These are phyloP conservation scores for Cyclospora cayetanensis DNA, from an alignment of 169 alveolate genomes.

Conservation along the genomic window DNA sequence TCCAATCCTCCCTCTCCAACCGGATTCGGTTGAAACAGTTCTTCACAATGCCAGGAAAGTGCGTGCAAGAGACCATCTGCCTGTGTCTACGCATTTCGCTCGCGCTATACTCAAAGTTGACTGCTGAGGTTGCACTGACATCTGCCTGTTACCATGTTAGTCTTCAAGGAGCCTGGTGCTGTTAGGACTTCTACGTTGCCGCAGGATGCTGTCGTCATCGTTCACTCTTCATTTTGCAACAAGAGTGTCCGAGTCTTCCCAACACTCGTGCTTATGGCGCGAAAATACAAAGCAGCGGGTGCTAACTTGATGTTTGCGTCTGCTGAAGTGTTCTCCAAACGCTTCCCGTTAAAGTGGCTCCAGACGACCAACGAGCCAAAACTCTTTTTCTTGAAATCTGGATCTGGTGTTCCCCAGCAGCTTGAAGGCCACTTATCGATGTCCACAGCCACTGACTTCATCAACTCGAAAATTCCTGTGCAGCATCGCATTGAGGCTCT, in stretches of 20 bases:
- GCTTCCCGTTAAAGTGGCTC: constrained; percentile 41
- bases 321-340: constrained; percentile 27
- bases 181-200: neutral
- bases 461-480: constrained; percentile 26
- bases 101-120: too few species aligned
- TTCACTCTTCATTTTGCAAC: constrained; percentile 69
- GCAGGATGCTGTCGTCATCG: constrained; percentile 62
- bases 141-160: too few species aligned
- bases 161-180: too few species aligned
- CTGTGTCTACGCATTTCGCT: too few species aligned
- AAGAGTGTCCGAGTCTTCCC: constrained; percentile 38
- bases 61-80: too few species aligned
- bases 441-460: constrained; percentile 25
- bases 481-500: constrained; percentile 54
- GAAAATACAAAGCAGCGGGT: constrained; percentile 51
- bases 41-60: constrained; percentile 34
- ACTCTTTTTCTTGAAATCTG: constrained; percentile 25
- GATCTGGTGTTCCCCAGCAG: constrained; percentile 33
- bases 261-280: constrained; percentile 49
- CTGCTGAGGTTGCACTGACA: too few species aligned
- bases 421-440: constrained; percentile 27
- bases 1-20: constrained; percentile 45
- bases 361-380: constrained; percentile 32
- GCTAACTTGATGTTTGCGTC: constrained; percentile 59
- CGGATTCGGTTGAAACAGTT: constrained; percentile 19